phyloP scores from a whole-genome alignment of 2,329 filamentous ascomycete genomes.

The Fonsecaea pugnacius region DNA sequence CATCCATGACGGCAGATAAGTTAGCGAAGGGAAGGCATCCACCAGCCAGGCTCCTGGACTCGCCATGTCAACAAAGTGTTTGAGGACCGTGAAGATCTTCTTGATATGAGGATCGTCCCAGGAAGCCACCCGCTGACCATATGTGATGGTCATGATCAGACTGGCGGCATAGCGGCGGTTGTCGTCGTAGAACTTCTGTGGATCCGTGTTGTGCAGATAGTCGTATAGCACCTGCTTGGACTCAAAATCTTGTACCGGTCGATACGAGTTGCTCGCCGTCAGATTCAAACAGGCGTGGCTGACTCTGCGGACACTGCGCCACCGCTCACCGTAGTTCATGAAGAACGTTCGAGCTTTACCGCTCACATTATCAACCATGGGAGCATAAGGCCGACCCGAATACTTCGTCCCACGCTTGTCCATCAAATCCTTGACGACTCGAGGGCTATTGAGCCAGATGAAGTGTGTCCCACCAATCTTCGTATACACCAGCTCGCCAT shows the following conservation, averaged over 20 bases:
- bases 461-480: slow-evolving; percentile 40
- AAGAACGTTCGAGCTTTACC: slow-evolving; percentile 50
- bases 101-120: slow-evolving; percentile 50
- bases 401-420: slow-evolving; percentile 52
- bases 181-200: slow-evolving; percentile 46
- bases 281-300: slow-evolving; percentile 55
- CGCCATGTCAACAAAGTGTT: slow-evolving; percentile 37
- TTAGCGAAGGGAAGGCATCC: slow-evolving; percentile 51
- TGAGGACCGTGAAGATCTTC: slow-evolving; percentile 49
- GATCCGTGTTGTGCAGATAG: slow-evolving; percentile 51
- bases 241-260: slow-evolving; percentile 61
- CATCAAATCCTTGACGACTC: slow-evolving; percentile 57
- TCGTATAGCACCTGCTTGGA: slow-evolving; percentile 59
- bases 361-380: slow-evolving; percentile 38
- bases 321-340: slow-evolving; percentile 55
- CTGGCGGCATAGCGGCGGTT: slow-evolving; percentile 56
- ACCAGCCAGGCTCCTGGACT: slow-evolving; percentile 7
- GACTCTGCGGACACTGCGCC: slow-evolving; percentile 45
- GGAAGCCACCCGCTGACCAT: slow-evolving; percentile 50
- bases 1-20: slow-evolving; percentile 50
- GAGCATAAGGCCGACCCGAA: slow-evolving; percentile 42
- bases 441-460: slow-evolving; percentile 53
- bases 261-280: slow-evolving; percentile 53
- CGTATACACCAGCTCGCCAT: slow-evolving; percentile 41
- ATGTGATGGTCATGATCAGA: slow-evolving; percentile 56